Conservation (phyloP, 73 alveolate species). For the Paramecium bursaria region DNA sequence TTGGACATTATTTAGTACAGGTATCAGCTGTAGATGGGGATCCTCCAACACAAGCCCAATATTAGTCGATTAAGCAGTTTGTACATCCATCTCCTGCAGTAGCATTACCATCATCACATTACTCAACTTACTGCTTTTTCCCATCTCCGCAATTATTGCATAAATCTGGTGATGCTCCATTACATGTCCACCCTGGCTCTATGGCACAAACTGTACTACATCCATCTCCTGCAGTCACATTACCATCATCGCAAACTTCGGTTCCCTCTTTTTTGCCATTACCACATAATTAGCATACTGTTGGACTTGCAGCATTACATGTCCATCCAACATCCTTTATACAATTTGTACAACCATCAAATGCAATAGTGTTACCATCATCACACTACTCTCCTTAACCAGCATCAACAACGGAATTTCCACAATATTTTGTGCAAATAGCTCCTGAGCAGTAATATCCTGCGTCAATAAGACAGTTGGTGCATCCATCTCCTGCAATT, state of each 20-base stretch:
- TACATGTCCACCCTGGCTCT: constrained; percentile 72
- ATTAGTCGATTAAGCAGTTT: neutral
- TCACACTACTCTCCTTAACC: constrained; percentile 65
- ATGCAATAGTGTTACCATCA: constrained; percentile 58
- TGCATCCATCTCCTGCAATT: constrained; percentile 78
- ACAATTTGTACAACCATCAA: constrained; percentile 74
- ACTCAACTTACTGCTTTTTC: constrained; percentile 50
- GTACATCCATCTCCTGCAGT: constrained; percentile 63
- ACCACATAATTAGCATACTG: constrained; percentile 67
- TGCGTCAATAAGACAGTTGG: constrained; percentile 69
- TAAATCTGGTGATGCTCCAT: constrained; percentile 49
- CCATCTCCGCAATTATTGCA: constrained; percentile 63
- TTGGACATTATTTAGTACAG: constrained; percentile 20
- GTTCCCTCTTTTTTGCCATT: constrained; percentile 53
- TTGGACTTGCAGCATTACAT: constrained; percentile 60
- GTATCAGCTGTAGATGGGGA: constrained; percentile 49
- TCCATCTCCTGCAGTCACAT: constrained; percentile 71
- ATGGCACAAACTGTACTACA: constrained; percentile 66
- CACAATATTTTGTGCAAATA: constrained; percentile 40
- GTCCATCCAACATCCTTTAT: constrained; percentile 75
- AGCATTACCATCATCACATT: constrained; percentile 76
- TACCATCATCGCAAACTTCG: constrained; percentile 79
- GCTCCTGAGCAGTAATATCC: constrained; percentile 77
- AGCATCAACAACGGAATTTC: constrained; percentile 55
- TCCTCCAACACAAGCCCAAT: constrained; percentile 50